Conservation (phyloP, 306 rosid genomes). For the Trifolium pratense region DNA sequence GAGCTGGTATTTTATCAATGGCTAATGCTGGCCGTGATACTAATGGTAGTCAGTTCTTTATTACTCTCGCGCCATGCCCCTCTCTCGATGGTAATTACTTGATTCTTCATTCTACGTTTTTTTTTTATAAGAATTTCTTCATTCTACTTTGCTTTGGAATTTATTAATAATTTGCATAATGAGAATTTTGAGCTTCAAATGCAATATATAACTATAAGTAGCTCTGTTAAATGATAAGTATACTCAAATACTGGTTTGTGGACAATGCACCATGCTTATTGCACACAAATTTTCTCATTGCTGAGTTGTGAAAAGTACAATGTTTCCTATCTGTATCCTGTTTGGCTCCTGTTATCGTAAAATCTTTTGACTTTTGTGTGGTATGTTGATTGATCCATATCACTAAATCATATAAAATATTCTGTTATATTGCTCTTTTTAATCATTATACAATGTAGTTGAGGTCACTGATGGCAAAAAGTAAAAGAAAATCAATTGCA, state of each 20-base stretch:
- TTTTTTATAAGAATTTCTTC: too few species aligned
- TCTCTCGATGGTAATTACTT: conserved; percentile 80
- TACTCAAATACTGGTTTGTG: background rate
- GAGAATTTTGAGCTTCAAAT: conserved; percentile 28
- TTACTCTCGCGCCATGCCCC: conserved; percentile 94
- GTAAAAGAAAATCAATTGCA: background rate
- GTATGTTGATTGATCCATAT: conserved; percentile 24
- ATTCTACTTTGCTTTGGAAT: background rate
- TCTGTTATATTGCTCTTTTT: background rate
- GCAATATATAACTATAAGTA: conserved; percentile 1
- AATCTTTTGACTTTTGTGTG: background rate
- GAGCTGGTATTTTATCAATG: conserved; percentile 98
- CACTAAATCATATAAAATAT: background rate
- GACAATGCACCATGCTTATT: conserved; percentile 9
- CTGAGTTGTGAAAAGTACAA: conserved; percentile 15
- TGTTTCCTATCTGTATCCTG: background rate
- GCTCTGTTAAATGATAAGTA: background rate
- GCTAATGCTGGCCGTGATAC: conserved; percentile 96
- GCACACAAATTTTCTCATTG: conserved; percentile 15
- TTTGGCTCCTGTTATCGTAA: background rate
- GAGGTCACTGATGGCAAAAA: conserved; percentile 13
- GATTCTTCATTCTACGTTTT: conserved; percentile 1
- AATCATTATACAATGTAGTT: conserved; percentile 6
- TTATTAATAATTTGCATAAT: background rate
- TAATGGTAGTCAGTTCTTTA: conserved; percentile 96